These are phyloP conservation scores for Trichothecium sympodiale DNA, from an alignment of 2,329 filamentous ascomycete species.

Conservation along the genomic window DNA sequence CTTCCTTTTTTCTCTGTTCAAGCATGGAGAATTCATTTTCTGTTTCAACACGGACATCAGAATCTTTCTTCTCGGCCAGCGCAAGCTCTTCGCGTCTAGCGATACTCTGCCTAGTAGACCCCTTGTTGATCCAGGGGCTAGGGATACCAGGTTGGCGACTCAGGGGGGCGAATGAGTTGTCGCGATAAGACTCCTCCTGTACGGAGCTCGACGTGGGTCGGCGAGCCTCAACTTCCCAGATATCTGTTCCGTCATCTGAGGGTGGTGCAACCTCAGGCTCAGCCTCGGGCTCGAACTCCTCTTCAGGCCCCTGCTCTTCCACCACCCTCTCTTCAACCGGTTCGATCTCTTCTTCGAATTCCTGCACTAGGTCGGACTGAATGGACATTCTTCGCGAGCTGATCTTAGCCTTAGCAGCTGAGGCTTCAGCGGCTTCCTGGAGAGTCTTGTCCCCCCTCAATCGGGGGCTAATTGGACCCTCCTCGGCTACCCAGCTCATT, in stretches of 20 bases:
- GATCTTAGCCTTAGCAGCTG: neutral
- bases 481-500: constrained; percentile 32
- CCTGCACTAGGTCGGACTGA: constrained; percentile 8
- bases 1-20: constrained; percentile 14
- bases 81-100: neutral
- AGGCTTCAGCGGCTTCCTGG: constrained; percentile 13
- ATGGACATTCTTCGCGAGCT: neutral
- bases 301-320: constrained; percentile 10
- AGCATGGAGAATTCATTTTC: constrained; percentile 35
- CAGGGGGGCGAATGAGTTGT: constrained; percentile 10
- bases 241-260: constrained; percentile 33
- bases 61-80: neutral
- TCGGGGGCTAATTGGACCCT: constrained; percentile 24
- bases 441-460: constrained; percentile 23
- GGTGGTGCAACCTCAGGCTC: neutral
- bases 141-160: constrained; percentile 17
- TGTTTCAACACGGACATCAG: constrained; percentile 6
- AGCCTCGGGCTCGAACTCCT: constrained; percentile 7
- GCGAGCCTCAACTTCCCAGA: constrained; percentile 48
- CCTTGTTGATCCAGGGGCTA: constrained; percentile 26
- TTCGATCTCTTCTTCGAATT: constrained; percentile 5
- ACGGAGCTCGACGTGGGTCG: constrained; percentile 22
- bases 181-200: constrained; percentile 19
- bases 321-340: neutral
- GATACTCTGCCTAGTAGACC: neutral